These are phyloP conservation scores for Fraxinus excelsior DNA, from an alignment of 257 asterid genomes.

Conservation along the genomic window DNA sequence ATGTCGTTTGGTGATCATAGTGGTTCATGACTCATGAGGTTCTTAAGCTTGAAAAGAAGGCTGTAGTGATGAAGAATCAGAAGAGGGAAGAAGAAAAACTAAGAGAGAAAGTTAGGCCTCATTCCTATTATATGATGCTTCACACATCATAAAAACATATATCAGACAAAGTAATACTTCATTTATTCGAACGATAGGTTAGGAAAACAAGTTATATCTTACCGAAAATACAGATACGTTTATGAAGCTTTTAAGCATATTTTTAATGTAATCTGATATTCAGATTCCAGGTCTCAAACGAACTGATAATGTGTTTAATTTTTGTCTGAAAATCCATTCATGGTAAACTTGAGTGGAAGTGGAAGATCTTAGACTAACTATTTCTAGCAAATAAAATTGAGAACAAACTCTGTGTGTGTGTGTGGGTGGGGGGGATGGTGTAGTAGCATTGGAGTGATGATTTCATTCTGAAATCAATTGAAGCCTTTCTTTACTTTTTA, in stretches of 20 bases:
- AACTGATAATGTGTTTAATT: not conserved
- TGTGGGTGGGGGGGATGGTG: not conserved
- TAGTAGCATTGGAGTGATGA: not conserved
- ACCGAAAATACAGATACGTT: not conserved
- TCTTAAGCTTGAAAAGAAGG: not conserved
- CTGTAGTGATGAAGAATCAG: not conserved
- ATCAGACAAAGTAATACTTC: not conserved
- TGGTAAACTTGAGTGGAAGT: no score
- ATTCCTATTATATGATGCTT: not conserved
- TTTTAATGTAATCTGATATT: not conserved
- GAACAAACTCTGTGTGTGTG: no score
- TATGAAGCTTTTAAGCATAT: not conserved
- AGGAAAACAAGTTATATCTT: not conserved
- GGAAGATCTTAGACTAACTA: no score
- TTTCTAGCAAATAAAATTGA: no score
- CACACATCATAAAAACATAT: not conserved
- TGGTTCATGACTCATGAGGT: not conserved
- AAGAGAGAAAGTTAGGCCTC: not conserved
- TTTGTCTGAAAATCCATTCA: not conserved
- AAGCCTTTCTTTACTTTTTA: not conserved
- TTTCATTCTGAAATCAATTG: not conserved
- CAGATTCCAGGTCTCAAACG: not conserved
- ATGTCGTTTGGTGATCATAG: not conserved
- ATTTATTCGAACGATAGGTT: no score
- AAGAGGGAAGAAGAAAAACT: not conserved